These are phyloP conservation scores for Amoebophrya sp. DNA, from an alignment of 169 alveolate genomes.

Conservation along the genomic window DNA sequence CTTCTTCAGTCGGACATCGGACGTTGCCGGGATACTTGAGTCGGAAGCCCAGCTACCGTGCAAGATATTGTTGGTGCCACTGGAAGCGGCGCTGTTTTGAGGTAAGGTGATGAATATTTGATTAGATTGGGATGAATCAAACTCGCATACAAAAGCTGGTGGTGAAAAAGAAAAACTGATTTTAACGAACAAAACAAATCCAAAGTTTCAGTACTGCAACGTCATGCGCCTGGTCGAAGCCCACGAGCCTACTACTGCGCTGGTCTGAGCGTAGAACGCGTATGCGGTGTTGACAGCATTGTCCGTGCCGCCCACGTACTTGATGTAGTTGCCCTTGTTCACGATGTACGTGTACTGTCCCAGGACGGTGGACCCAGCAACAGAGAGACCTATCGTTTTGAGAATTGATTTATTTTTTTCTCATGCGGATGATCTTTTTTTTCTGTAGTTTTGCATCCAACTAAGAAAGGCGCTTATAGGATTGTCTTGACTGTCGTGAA, in stretches of 20 bases:
- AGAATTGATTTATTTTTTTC: not conserved
- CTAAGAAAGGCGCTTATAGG: not conserved
- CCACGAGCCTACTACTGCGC: not conserved
- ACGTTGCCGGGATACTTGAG: not conserved
- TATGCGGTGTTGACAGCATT: not conserved
- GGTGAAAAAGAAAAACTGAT: too few species aligned
- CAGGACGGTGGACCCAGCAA: not conserved
- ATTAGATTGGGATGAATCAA: too few species aligned
- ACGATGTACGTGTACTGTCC: not conserved
- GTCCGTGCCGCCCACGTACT: slow-evolving; percentile 21
- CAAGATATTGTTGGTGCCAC: not conserved
- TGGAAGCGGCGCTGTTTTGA: not conserved
- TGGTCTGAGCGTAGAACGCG: slow-evolving; percentile 9
- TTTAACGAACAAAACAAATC: too few species aligned
- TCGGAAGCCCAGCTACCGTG: not conserved
- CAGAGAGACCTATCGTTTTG: not conserved
- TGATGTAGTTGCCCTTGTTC: not conserved
- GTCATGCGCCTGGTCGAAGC: not conserved
- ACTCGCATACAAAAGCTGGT: too few species aligned
- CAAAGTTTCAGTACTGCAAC: not conserved
- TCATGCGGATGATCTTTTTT: not conserved
- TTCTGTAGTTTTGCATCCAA: not conserved
- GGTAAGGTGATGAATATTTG: too few species aligned
- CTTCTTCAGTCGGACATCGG: slow-evolving; percentile 2
- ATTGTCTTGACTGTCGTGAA: too few species aligned